Evolutionary conservation across 2,329 filamentous ascomycete genomes (phyloP).

Genomic region (Apiospora phragmitis): DNA sequence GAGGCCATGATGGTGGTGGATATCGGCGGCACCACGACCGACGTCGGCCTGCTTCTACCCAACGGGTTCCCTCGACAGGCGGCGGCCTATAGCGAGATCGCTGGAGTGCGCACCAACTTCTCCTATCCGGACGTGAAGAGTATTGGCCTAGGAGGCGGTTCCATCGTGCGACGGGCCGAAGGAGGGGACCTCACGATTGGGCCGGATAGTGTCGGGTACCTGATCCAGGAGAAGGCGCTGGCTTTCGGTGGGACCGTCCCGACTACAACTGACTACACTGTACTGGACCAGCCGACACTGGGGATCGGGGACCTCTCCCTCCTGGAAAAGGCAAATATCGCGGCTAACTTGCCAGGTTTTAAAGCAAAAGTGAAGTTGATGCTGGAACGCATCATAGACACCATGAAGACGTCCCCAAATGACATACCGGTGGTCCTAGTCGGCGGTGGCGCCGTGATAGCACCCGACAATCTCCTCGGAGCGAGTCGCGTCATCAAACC

Average conservation of each 20-base stretch:
- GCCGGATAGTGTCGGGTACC: conserved; percentile 63
- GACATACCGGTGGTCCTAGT: conserved; percentile 62
- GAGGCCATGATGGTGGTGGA: conserved; percentile 59
- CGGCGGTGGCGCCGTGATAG: conserved; percentile 62
- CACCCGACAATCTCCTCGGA: conserved; percentile 54
- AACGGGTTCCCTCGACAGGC: conserved; percentile 65
- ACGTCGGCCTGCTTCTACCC: conserved; percentile 60
- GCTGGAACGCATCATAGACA: conserved; percentile 48
- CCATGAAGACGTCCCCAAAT: conserved; percentile 63
- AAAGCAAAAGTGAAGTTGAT: conserved; percentile 26
- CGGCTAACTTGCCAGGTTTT: conserved; percentile 24
- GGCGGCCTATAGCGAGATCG: conserved; percentile 61
- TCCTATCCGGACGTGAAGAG: conserved; percentile 58
- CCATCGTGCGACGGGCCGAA: conserved; percentile 45
- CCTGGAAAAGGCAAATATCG: background rate
- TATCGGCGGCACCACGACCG: conserved; percentile 66
- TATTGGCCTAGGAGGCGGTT: conserved; percentile 61
- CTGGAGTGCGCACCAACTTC: conserved; percentile 64
- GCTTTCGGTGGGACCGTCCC: conserved; percentile 57
- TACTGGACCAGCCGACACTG: conserved; percentile 33
- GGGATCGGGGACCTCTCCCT: conserved; percentile 42
- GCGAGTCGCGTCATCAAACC: conserved; percentile 58
- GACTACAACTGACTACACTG: conserved; percentile 59
- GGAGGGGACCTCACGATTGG: conserved; percentile 48
- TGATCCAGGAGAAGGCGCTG: conserved; percentile 52